Percentiles rank a stretch among this genome's conserved stretches.
Conservation (phyloP, 2,329 filamentous ascomycete genomes). For the Botrytis fragariae region DNA sequence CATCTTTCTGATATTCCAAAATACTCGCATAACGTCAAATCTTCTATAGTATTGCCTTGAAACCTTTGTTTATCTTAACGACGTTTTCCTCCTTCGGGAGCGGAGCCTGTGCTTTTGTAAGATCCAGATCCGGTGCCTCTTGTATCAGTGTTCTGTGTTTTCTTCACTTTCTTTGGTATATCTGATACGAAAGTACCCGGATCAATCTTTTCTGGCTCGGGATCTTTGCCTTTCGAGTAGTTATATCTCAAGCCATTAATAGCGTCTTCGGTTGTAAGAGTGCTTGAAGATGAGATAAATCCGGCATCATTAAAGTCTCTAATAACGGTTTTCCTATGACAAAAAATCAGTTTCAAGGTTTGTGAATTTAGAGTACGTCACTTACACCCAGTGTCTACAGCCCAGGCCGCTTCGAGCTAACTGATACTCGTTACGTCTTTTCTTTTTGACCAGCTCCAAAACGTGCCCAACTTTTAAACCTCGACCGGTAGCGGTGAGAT, state of each 20-base stretch:
- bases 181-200: not conserved
- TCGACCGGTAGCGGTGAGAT: too few relatives aligned
- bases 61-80: not conserved
- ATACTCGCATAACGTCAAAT: not conserved
- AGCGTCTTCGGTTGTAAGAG: not conserved
- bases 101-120: not conserved
- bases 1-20: not conserved
- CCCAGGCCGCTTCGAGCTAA: not conserved
- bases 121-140: not conserved
- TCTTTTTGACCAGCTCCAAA: not conserved
- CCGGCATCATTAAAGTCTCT: not conserved
- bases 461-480: too few relatives aligned
- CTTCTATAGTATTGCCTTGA: not conserved
- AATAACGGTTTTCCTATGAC: not conserved
- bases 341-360: not conserved
- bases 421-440: not conserved
- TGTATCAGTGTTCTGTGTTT: not conserved
- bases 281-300: not conserved
- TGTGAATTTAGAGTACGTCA: not conserved
- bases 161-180: not conserved
- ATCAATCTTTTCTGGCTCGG: not conserved
- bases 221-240: not conserved
- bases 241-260: not conserved
- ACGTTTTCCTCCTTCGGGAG: not conserved
- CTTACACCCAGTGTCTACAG: not conserved